A percentile compares a stretch with the other conserved stretches of the same genome.
Evolutionary conservation across 805 yeast genomes (phyloP).

Genomic region (Barnettozyma siamensis): DNA sequence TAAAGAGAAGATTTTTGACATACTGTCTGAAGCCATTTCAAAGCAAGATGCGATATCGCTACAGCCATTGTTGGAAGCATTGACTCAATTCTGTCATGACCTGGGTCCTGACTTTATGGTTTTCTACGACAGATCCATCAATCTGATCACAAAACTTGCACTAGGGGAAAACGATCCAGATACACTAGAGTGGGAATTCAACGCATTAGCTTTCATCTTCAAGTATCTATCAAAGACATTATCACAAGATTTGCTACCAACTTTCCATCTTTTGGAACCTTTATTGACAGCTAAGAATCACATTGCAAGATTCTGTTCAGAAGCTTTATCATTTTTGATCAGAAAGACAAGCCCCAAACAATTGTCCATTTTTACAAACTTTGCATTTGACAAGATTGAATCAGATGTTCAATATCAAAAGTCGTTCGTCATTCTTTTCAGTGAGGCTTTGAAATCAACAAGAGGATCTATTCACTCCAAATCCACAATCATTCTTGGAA

Average conservation of each 20-base stretch:
- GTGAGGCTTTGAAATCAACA: slow-evolving; percentile 73
- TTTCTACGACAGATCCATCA: slow-evolving; percentile 52
- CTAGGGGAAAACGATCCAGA: slow-evolving; percentile 45
- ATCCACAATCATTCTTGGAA: slow-evolving; percentile 43
- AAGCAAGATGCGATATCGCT: slow-evolving; percentile 63
- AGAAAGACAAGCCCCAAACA: slow-evolving; percentile 54
- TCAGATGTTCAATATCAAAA: slow-evolving; percentile 45
- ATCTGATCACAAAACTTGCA: slow-evolving; percentile 45
- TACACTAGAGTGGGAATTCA: slow-evolving; percentile 78
- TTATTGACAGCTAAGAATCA: slow-evolving; percentile 59
- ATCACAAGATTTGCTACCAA: slow-evolving; percentile 57
- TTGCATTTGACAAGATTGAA: slow-evolving; percentile 34
- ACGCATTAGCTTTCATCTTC: slow-evolving; percentile 80
- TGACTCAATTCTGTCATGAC: slow-evolving; percentile 87
- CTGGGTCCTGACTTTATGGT: slow-evolving; percentile 85
- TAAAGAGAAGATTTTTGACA: slow-evolving; percentile 51
- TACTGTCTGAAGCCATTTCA: slow-evolving; percentile 41
- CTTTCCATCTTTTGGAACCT: slow-evolving; percentile 62
- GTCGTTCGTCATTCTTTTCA: slow-evolving; percentile 54
- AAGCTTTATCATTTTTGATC: slow-evolving; percentile 78
- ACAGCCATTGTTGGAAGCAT: slow-evolving; percentile 74
- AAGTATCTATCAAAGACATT: slow-evolving; percentile 72
- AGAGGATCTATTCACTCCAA: slow-evolving; percentile 72
- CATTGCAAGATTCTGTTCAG: slow-evolving; percentile 79
- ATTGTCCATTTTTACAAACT: slow-evolving; percentile 41